phyloP scores from a whole-genome alignment of 805 yeast species.

The Starmerella kuoi region DNA sequence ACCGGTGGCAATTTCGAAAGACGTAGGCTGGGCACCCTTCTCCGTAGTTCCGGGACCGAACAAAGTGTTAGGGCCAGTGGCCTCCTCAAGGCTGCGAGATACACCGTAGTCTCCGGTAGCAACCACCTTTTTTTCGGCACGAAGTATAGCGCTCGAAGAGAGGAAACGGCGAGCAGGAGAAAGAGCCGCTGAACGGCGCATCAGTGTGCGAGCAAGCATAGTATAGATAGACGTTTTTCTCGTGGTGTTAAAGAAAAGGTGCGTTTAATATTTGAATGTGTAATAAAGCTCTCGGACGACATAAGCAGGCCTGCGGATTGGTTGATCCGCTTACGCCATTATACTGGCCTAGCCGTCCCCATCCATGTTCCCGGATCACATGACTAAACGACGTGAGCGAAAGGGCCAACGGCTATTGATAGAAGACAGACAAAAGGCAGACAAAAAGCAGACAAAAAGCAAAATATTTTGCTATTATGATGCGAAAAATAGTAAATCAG shows the following conservation, averaged over 20 bases:
- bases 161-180: conserved; percentile 14
- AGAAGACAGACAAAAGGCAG: too few species aligned
- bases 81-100: conserved; percentile 47
- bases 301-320: conserved; percentile 11
- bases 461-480: too few species aligned
- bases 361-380: too few species aligned
- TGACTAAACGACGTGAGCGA: conserved; percentile 1
- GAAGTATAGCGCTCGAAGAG: conserved; percentile 8
- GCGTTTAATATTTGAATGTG: too few species aligned
- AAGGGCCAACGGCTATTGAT: too few species aligned
- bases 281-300: neutral
- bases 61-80: conserved; percentile 61
- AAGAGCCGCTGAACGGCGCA: conserved; percentile 16
- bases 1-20: conserved; percentile 95
- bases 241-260: too few species aligned
- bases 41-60: conserved; percentile 75
- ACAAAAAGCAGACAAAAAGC: too few species aligned
- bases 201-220: conserved; percentile 16
- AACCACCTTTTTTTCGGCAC: conserved; percentile 13
- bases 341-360: too few species aligned
- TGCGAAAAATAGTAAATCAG: too few species aligned
- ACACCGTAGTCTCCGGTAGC: conserved; percentile 17
- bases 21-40: conserved; percentile 65
- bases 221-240: too few species aligned
- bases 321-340: neutral